Conservation (phyloP, 192 early-diverging fungal genomes). For the Coemansia pectinata region DNA sequence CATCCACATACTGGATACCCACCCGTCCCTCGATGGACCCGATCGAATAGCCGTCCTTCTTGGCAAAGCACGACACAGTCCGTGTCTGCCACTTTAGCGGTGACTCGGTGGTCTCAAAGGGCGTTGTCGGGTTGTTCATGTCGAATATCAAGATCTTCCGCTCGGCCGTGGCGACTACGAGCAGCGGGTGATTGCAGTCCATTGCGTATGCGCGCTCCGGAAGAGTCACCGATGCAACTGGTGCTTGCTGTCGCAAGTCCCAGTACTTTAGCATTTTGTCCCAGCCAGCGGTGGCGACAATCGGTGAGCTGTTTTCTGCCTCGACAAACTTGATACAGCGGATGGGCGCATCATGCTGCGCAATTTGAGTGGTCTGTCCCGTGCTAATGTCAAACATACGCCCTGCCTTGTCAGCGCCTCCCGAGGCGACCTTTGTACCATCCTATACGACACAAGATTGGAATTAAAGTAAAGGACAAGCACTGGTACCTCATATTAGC, state of each 20-base stretch:
- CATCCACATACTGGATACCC: slow-evolving; percentile 89
- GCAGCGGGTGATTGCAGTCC: slow-evolving; percentile 75
- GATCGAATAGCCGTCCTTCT: slow-evolving; percentile 80
- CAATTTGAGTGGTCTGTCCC: slow-evolving; percentile 79
- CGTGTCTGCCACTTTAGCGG: slow-evolving; percentile 66
- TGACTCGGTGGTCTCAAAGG: slow-evolving; percentile 66
- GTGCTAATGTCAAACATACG: slow-evolving; percentile 83
- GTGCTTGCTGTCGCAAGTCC: slow-evolving; percentile 80
- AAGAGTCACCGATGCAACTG: slow-evolving; percentile 70
- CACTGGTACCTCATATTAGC: background rate
- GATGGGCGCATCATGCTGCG: slow-evolving; percentile 89
- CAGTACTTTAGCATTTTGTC: slow-evolving; percentile 98
- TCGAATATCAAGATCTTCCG: slow-evolving; percentile 80
- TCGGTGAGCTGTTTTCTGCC: slow-evolving; percentile 55
- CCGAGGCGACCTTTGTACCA: slow-evolving; percentile 86
- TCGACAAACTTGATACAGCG: slow-evolving; percentile 78
- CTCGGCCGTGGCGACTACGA: slow-evolving; percentile 95
- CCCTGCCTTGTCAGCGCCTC: slow-evolving; percentile 87
- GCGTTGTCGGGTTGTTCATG: slow-evolving; percentile 71
- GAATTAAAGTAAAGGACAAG: background rate
- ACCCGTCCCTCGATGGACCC: slow-evolving; percentile 95
- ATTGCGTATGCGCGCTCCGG: slow-evolving; percentile 91
- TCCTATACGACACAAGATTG: slow-evolving; percentile 61
- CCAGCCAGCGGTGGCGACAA: slow-evolving; percentile 91
- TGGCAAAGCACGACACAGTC: slow-evolving; percentile 76